These are phyloP conservation scores for Phaeosphaeriaceae sp. DNA, from an alignment of 2,329 filamentous ascomycete species.

Conservation along the genomic window DNA sequence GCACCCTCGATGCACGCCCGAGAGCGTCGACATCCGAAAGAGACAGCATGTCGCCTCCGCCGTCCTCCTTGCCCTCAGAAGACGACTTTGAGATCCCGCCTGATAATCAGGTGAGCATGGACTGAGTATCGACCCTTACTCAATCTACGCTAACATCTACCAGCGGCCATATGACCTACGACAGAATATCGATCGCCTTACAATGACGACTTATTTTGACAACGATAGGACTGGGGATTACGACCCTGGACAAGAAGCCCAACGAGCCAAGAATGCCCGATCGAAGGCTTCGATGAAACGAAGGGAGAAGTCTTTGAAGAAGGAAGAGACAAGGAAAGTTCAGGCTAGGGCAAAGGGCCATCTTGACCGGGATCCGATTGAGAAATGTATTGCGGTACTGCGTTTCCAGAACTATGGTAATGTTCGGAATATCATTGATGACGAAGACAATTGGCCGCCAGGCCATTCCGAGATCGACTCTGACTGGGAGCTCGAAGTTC, in stretches of 20 bases:
- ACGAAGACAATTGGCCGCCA: slow-evolving; percentile 37
- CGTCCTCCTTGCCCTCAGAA: slow-evolving; percentile 19
- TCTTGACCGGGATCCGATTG: slow-evolving; percentile 4
- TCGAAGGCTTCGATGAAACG: slow-evolving; percentile 8
- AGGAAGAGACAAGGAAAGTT: no score
- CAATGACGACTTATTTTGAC: slow-evolving; percentile 41
- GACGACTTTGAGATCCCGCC: slow-evolving; percentile 16
- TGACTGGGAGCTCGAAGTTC: slow-evolving; percentile 17
- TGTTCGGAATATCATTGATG: slow-evolving; percentile 30
- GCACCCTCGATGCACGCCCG: background rate
- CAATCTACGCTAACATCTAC: slow-evolving; percentile 4
- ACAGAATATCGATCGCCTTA: slow-evolving; percentile 29
- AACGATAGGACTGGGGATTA: slow-evolving; percentile 49
- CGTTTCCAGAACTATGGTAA: slow-evolving; percentile 21
- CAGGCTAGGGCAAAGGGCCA: slow-evolving; percentile 17
- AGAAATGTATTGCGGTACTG: slow-evolving; percentile 29
- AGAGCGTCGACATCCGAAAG: slow-evolving; percentile 2
- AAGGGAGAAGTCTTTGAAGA: slow-evolving; percentile 19
- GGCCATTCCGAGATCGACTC: slow-evolving; percentile 28
- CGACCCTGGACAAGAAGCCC: slow-evolving; percentile 30
- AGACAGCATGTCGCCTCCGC: slow-evolving; percentile 4
- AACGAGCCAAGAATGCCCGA: background rate
- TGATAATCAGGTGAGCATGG: slow-evolving; percentile 11
- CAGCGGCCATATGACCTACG: slow-evolving; percentile 31
- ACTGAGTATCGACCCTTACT: background rate